Base-by-base conservation (phyloP, 177 flowering plant genomes). In the Telopea speciosissima region DNA sequence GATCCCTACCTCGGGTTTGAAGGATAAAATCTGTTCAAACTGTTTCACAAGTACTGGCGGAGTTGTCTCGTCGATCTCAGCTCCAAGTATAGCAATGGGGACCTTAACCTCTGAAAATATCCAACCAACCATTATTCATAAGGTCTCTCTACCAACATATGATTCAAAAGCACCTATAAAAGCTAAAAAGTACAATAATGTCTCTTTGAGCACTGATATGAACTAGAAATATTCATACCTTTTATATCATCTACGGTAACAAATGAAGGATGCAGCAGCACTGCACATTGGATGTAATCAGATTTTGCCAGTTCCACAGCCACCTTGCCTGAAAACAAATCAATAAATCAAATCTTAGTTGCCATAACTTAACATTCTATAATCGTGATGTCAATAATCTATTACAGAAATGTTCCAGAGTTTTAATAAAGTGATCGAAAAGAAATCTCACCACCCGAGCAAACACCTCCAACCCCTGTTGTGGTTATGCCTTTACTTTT, bases 391-490 rank as follows among this genome's bases (percentile, higher is more conserved):
- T n/a, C n/a, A n/a, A n/a, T n/a, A n/a, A n/a, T n/a, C 21, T 21
- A 54, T 31, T 31, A 31, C 5, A 5, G 5, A 31, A 31, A 31
- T 31, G 33, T 31, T 31, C 33, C 33, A n/a, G 33, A 31, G 33
- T 31, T 2, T 31, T 2, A 31, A 31, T 31, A 31, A 31, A 19
- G 25, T 17, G 36, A 13, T 2, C 23, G 26, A 36, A 62, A 45
- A 54, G 17, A 58, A 24, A 62, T 64, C 87, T 81, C 59, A 91
- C 97, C 97, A 52, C 98, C 98, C 97, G 91, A 93, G 74, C 98
- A 93, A 72, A 87, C 85, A 11, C 98, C 97, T 19, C 84, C 92
- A 75, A 87, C 94, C 62, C 96, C 98, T 65, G 88, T 72, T 23
- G 87, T 63, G 69, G 85, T 64, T 21, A 85, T 70, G 61, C 93